Evolutionary conservation across 139 green algal genomes (phyloP).

Genomic region (Chlamydomonas eustigma): DNA sequence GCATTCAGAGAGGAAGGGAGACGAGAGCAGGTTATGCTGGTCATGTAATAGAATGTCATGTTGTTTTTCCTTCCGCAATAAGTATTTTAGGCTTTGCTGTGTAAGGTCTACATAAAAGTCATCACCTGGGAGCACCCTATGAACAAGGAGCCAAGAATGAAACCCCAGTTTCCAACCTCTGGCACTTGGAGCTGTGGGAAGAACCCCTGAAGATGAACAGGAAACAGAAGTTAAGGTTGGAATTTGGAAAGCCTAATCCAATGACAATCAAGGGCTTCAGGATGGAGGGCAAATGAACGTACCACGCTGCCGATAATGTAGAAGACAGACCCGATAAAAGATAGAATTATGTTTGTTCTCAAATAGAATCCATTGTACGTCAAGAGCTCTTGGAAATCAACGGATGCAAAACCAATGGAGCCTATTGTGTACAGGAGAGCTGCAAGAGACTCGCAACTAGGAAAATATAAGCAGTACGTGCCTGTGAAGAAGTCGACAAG

Average conservation of each 20-base stretch:
- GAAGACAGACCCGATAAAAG: conserved; percentile 9
- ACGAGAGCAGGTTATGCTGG: neutral
- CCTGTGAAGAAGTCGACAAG: conserved; percentile 4
- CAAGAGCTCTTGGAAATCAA: conserved; percentile 32
- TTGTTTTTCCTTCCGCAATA: no score
- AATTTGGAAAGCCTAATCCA: neutral
- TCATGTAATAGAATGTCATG: no score
- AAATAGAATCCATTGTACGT: conserved; percentile 20
- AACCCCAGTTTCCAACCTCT: conserved; percentile 26
- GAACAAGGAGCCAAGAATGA: conserved; percentile 27
- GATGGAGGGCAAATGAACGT: neutral
- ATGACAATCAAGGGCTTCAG: neutral
- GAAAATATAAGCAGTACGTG: conserved; percentile 17
- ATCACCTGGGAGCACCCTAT: conserved; percentile 29
- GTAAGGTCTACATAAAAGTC: no score
- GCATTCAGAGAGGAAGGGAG: neutral
- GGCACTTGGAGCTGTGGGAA: conserved; percentile 16
- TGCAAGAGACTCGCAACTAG: conserved; percentile 10
- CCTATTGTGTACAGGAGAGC: conserved; percentile 26
- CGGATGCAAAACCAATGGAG: conserved; percentile 18
- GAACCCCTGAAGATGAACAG: conserved; percentile 22
- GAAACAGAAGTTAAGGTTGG: neutral
- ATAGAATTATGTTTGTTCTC: conserved; percentile 25
- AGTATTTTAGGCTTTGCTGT: no score
- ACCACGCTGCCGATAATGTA: conserved; percentile 33